Conservation (phyloP, 2,329 filamentous ascomycete species). For the Ramichloridium luteum region DNA sequence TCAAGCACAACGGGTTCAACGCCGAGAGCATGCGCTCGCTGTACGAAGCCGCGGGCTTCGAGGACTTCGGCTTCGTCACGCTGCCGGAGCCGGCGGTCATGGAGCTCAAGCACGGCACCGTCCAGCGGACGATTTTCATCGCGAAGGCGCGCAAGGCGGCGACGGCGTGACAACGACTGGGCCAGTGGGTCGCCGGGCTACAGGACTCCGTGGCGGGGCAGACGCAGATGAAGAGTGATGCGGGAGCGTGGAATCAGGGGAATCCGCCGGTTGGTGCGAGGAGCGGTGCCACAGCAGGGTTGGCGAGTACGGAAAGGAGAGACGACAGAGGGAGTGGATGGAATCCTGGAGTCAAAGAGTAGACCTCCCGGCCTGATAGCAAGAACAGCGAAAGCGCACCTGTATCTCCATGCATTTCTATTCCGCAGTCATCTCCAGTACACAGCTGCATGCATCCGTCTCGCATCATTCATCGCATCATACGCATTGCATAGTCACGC, state of each 20-base stretch:
- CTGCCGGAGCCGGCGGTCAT: constrained; percentile 19
- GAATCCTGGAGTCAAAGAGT: too few species aligned
- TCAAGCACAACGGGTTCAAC: constrained; percentile 24
- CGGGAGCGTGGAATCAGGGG: too few species aligned
- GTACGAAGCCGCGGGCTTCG: constrained; percentile 18
- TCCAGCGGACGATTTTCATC: constrained; percentile 21
- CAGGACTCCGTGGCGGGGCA: neutral
- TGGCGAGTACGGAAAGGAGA: constrained; percentile 1
- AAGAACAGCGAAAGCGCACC: too few species aligned
- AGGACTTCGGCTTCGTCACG: constrained; percentile 21
- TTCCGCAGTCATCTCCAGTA: too few species aligned
- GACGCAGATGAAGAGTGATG: neutral
- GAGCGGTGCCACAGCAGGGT: neutral
- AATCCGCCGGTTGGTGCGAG: too few species aligned
- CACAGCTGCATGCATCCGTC: too few species aligned
- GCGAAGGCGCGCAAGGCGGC: constrained; percentile 19
- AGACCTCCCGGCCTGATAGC: too few species aligned
- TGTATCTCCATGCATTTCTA: too few species aligned
- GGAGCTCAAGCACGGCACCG: constrained; percentile 16
- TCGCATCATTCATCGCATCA: constrained; percentile 15
- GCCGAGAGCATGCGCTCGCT: constrained; percentile 16
- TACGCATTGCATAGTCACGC: constrained; percentile 23
- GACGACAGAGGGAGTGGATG: neutral
- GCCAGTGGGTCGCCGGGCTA: neutral
- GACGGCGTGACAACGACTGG: constrained; percentile 11